A percentile compares a stretch with the other conserved stretches of the same genome.
These are phyloP conservation scores for Mortierella antarctica DNA, from an alignment of 192 early-diverging fungal genomes.

Conservation along the genomic window DNA sequence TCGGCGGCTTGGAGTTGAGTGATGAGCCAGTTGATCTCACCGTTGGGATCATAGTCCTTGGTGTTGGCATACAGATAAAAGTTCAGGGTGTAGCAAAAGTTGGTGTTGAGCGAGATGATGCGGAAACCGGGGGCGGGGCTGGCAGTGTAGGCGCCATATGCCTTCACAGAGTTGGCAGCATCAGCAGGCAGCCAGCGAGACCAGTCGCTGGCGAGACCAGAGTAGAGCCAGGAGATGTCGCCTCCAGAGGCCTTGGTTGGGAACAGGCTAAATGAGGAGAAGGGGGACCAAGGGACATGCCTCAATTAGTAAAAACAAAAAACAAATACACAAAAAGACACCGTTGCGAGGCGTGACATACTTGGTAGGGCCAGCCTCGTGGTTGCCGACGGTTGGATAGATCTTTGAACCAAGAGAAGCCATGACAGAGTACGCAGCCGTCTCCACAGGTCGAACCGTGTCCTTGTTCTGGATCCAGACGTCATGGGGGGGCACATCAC, in stretches of 20 bases:
- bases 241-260: conserved; percentile 34
- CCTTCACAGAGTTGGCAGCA: conserved; percentile 41
- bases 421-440: conserved; percentile 43
- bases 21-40: conserved; percentile 61
- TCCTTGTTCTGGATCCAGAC: conserved; percentile 55
- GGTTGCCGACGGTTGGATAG: conserved; percentile 66
- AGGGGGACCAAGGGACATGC: not conserved
- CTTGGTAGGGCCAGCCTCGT: conserved; percentile 60
- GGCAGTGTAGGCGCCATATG: conserved; percentile 58
- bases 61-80: conserved; percentile 58
- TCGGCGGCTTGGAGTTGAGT: conserved; percentile 60
- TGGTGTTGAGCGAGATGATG: conserved; percentile 67
- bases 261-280: conserved; percentile 26
- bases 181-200: conserved; percentile 54
- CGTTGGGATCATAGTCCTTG: conserved; percentile 58
- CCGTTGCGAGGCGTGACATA: not conserved
- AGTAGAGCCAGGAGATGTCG: conserved; percentile 58
- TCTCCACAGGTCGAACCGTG: conserved; percentile 41
- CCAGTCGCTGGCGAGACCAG: conserved; percentile 55
- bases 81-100: conserved; percentile 68
- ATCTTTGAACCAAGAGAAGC: conserved; percentile 33
- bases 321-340: not conserved
- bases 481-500: conserved; percentile 66
- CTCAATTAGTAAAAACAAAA: not conserved
- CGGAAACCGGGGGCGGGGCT: conserved; percentile 56